Conservation (phyloP, 352 stramenopile species). For the Thalassiosira hispida region DNA sequence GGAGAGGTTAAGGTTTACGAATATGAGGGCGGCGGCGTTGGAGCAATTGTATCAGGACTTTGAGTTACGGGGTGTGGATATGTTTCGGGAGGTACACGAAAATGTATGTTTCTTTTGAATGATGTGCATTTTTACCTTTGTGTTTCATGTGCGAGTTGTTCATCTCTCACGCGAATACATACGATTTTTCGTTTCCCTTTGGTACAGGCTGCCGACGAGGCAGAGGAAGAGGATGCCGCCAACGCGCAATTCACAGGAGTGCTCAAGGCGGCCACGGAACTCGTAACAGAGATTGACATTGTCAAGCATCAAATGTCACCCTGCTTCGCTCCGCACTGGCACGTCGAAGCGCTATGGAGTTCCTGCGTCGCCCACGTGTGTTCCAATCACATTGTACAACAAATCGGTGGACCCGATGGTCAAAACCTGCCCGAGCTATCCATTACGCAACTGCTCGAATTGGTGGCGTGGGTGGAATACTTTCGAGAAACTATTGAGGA, state of each 20-base stretch:
- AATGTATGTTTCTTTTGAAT: slow-evolving; percentile 16
- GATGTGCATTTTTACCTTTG: background rate
- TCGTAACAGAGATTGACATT: slow-evolving; percentile 80
- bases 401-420: slow-evolving; percentile 81
- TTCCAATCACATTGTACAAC: slow-evolving; percentile 82
- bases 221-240: slow-evolving; percentile 63
- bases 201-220: slow-evolving; percentile 55
- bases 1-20: slow-evolving; percentile 72
- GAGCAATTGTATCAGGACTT: slow-evolving; percentile 84
- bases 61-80: slow-evolving; percentile 70
- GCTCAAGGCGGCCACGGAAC: slow-evolving; percentile 75
- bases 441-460: slow-evolving; percentile 80
- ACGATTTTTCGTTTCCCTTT: background rate
- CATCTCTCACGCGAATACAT: background rate
- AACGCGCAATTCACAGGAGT: slow-evolving; percentile 76
- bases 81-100: slow-evolving; percentile 72
- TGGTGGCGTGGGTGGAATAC: slow-evolving; percentile 83
- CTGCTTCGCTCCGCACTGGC: slow-evolving; percentile 81
- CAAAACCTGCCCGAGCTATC: slow-evolving; percentile 76
- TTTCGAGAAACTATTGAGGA: slow-evolving; percentile 85
- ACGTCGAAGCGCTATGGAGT: slow-evolving; percentile 81
- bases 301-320: slow-evolving; percentile 83
- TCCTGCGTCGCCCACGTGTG: slow-evolving; percentile 82
- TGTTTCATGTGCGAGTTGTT: no score
- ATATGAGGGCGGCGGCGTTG: slow-evolving; percentile 81